Evolutionary conservation across 179 eudicot species (phyloP), one percentile per base, ranked within the genome.

Genomic region (Sideroxylon spinosum): DNA sequence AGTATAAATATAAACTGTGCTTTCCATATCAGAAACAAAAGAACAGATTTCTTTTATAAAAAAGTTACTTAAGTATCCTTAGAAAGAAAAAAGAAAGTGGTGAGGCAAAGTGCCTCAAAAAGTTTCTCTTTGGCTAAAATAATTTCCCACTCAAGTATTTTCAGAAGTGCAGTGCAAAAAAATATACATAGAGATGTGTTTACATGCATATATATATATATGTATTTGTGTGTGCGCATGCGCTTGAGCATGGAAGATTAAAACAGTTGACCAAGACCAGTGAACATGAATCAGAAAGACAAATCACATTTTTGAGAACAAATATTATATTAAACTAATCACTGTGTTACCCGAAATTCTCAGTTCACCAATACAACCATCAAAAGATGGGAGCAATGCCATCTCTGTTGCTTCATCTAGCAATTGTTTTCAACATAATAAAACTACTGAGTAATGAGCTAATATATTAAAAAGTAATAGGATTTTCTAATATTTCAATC

Each of bases 331-430:
- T 61, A 66, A 28, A 66, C 9, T 16, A 20, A 60, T 32, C 6
- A 72, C 37, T 22, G 62, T 61, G 77, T 69, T 86, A 90, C 99
- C 94, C 82, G 99, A 88, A 69, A 93, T 84, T 53, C 79, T 55
- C 73, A 91, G 79, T 78, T 90, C 91, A 60, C 92, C 91, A 76
- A 92, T 76, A 75, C 85, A 74, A 67, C 92, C 90, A 83, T 73
- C 71, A 81, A 87, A 93, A 71, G 86, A 85, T 6, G 96, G 97
- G 60, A 90, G 83, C 88, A 88, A 85, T 56, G 93, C 97, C 81
- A 81, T 84, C 87, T 88, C 99, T 83, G 94, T 89, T 77, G 89
- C 94, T 79, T 90, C 90, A 91, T 93, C 93, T 79, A 95, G 88
- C 99, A 95, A 80, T 97, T 93, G 86, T 81, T 46, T 76, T 73